phyloP scores from a whole-genome alignment of 225 moss, liverwort and hornwort genomes.

The Neckera pumila region DNA sequence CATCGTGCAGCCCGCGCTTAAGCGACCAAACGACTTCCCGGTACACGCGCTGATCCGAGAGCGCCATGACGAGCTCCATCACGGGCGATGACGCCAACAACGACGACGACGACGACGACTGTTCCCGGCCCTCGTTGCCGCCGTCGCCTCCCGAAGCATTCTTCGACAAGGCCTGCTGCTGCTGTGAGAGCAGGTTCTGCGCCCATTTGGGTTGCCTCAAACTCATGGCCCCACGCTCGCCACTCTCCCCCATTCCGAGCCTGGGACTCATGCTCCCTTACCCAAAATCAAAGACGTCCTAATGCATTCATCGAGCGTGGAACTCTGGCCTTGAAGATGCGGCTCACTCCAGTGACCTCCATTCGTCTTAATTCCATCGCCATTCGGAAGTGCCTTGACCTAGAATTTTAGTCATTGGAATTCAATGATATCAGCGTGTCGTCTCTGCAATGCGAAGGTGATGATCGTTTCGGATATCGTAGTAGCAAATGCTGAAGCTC shows the following conservation, averaged over 20 bases:
- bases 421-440: background rate
- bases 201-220: conserved; percentile 45
- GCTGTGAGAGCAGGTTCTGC: conserved; percentile 18
- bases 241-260: background rate
- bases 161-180: background rate
- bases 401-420: background rate
- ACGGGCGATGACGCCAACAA: conserved; percentile 21
- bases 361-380: background rate
- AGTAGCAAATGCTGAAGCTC: background rate
- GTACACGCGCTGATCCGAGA: conserved; percentile 89
- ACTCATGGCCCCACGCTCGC: conserved; percentile 18
- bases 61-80: conserved; percentile 63
- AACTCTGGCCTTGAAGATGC: background rate
- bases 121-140: background rate
- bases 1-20: conserved; percentile 68
- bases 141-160: background rate
- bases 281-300: background rate
- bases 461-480: background rate
- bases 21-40: conserved; percentile 85
- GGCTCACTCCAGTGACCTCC: background rate
- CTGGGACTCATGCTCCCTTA: background rate
- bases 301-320: background rate
- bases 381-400: background rate
- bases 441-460: background rate
- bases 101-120: no score